Evolutionary conservation across 176 grass and related monocot species (phyloP).

Genomic region (Saccharum officinarum): DNA sequence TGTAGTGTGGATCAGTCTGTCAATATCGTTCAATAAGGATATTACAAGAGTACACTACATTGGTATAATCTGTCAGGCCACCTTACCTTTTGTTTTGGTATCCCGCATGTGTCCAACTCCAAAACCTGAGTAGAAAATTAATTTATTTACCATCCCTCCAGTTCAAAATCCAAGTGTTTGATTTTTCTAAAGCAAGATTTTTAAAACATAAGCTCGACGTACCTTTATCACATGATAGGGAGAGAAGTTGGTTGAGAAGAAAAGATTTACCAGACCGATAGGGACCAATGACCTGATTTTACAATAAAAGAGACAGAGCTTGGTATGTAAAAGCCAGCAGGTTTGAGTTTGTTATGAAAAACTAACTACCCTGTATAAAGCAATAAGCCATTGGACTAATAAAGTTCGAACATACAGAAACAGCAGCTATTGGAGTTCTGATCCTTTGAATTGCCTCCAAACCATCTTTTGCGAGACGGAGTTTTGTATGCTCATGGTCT

Average conservation of each 20-base stretch:
- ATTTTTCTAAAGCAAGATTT: not conserved
- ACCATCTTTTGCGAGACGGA: conserved; percentile 63
- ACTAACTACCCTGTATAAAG: not conserved
- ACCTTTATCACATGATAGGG: conserved; percentile 83
- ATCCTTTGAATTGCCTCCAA: conserved; percentile 88
- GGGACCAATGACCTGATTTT: conserved; percentile 76
- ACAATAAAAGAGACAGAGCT: conserved; percentile 8
- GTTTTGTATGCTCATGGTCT: conserved; percentile 82
- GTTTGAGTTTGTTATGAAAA: not conserved
- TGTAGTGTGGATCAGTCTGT: conserved; percentile 24
- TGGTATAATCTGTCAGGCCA: not conserved
- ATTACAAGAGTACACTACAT: not conserved
- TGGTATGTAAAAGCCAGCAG: not conserved
- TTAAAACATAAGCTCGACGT: not conserved
- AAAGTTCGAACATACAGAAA: conserved; percentile 51
- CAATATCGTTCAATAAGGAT: not conserved
- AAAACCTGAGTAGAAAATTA: conserved; percentile 56
- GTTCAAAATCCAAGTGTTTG: not conserved
- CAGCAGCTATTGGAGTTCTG: conserved; percentile 69
- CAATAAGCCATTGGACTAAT: too few species aligned
- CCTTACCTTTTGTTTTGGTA: conserved; percentile 93
- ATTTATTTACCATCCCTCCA: not conserved
- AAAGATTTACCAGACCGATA: conserved; percentile 96
- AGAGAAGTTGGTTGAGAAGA: conserved; percentile 96
- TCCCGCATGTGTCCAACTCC: conserved; percentile 96